Conservation (phyloP, 139 green algal species). For the Coelastrella sp. region DNA sequence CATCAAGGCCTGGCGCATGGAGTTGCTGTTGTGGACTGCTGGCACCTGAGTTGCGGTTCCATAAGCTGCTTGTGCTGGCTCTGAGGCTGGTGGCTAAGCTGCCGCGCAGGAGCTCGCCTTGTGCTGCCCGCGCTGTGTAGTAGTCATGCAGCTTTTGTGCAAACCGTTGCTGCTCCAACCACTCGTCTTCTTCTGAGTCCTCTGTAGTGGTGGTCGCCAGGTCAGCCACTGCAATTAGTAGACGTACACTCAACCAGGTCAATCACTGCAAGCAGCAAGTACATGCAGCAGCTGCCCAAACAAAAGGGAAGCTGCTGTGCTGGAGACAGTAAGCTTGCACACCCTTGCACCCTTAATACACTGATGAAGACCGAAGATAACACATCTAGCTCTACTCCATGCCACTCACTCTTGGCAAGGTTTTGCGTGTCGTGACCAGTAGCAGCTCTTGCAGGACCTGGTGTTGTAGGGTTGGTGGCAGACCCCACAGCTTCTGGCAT, state of each 20-base stretch:
- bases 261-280: not conserved
- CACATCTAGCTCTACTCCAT: too few species aligned
- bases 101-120: constrained; percentile 14
- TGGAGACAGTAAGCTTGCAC: too few species aligned
- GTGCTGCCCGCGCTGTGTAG: constrained; percentile 13
- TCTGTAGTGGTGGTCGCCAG: not conserved
- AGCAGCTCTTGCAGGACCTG: not conserved
- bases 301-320: not conserved
- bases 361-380: too few species aligned
- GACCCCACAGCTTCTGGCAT: not conserved
- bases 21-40: not conserved
- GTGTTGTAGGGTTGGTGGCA: not conserved
- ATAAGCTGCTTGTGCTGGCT: not conserved
- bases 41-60: not conserved
- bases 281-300: not conserved
- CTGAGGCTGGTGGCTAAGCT: constrained; percentile 11
- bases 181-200: constrained; percentile 17
- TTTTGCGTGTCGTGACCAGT: not conserved
- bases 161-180: constrained; percentile 16
- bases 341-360: too few species aligned
- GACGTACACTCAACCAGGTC: not conserved
- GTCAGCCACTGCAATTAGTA: not conserved
- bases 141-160: constrained; percentile 32
- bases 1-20: not conserved
- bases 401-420: too few species aligned